Conservation (phyloP, 495 filamentous ascomycete genomes). For the Annulohypoxylon nitens region DNA sequence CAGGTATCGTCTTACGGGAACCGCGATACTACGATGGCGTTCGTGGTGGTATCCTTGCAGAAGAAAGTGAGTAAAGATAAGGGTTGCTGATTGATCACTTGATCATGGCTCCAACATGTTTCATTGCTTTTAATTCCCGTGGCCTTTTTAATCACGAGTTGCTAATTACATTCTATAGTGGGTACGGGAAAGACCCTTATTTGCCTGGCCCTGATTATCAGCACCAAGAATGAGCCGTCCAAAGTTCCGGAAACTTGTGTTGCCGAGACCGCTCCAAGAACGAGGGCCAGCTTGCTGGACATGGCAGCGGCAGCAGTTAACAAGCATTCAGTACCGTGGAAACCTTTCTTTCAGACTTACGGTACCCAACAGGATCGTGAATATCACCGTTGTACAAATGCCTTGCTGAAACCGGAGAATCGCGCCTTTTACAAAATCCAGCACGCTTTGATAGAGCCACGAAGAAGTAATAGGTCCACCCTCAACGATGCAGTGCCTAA, state of each 20-base stretch:
- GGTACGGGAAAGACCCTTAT: constrained; percentile 90
- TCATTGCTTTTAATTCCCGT: constrained; percentile 53
- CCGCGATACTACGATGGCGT: constrained; percentile 80
- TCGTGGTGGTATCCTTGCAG: constrained; percentile 81
- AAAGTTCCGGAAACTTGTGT: constrained; percentile 64
- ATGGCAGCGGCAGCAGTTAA: constrained; percentile 81
- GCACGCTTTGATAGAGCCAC: constrained; percentile 50
- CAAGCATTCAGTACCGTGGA: constrained; percentile 77
- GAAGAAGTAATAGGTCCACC: constrained; percentile 57
- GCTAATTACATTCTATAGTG: constrained; percentile 47
- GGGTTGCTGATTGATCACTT: constrained; percentile 56
- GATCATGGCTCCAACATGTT: not conserved
- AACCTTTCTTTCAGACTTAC: constrained; percentile 63
- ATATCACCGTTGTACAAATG: constrained; percentile 65
- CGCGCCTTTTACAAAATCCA: constrained; percentile 56
- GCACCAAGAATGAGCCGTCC: constrained; percentile 78
- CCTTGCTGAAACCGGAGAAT: constrained; percentile 57
- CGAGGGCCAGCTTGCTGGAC: constrained; percentile 62
- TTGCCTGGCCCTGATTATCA: constrained; percentile 83
- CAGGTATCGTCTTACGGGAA: constrained; percentile 69
- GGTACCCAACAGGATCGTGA: constrained; percentile 52
- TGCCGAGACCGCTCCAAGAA: constrained; percentile 56
- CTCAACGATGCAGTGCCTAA: constrained; percentile 51
- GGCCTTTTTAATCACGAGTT: constrained; percentile 18
- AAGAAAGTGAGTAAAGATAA: constrained; percentile 63